Percentiles rank a stretch among this genome's conserved stretches.
Conservation (phyloP, 2,329 filamentous ascomycete species). For the Xylariaceae sp. region DNA sequence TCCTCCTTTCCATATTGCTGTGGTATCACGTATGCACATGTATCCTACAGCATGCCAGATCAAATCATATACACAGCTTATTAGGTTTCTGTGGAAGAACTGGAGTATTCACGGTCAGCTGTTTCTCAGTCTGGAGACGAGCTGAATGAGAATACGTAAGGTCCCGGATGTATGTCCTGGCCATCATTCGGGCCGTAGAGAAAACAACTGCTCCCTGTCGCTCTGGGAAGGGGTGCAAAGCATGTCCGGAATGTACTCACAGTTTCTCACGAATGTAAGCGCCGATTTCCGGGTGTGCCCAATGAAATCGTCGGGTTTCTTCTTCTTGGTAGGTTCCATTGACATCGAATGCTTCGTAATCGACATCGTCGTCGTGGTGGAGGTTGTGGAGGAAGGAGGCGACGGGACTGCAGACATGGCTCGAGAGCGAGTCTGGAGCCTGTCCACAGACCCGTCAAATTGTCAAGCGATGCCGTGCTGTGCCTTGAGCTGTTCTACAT, state of each 20-base stretch:
- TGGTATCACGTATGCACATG: conserved; percentile 10
- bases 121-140: too few species aligned
- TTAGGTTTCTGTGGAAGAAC: conserved; percentile 27
- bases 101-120: too few species aligned
- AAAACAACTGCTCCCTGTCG: too few species aligned
- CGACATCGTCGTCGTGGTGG: conserved; percentile 20
- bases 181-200: too few species aligned
- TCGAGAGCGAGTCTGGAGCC: conserved; percentile 36
- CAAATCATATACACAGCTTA: conserved; percentile 28
- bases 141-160: too few species aligned
- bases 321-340: conserved; percentile 23
- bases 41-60: conserved; percentile 14
- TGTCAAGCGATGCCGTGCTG: conserved; percentile 99
- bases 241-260: too few species aligned
- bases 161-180: too few species aligned
- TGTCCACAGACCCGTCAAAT: conserved; percentile 65
- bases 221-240: too few species aligned
- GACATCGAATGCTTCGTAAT: conserved; percentile 22
- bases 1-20: conserved; percentile 1
- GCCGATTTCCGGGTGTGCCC: conserved; percentile 26
- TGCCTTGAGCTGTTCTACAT: conserved; percentile 96
- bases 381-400: conserved; percentile 36
- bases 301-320: conserved; percentile 24
- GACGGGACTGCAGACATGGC: conserved; percentile 59
- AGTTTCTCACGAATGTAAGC: conserved; percentile 26